Evolutionary conservation across 2,329 filamentous ascomycete species (phyloP).

Genomic region (Hypoxylon sp.): DNA sequence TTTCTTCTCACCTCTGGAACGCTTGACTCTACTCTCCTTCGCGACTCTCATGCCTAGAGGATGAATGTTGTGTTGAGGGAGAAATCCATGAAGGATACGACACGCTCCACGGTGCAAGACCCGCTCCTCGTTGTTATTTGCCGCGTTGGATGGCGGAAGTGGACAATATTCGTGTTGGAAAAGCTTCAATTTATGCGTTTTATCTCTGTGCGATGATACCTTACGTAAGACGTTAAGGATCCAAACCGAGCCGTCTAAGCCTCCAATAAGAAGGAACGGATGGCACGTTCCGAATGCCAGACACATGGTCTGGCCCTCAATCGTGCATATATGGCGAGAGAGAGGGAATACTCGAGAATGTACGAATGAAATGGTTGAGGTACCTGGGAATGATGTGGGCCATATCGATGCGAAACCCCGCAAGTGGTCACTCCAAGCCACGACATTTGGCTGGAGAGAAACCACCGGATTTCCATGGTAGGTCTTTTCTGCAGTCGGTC

Average conservation of each 20-base stretch:
- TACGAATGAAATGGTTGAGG: constrained; percentile 65
- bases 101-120: constrained; percentile 59
- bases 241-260: constrained; percentile 67
- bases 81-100: constrained; percentile 66
- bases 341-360: constrained; percentile 66
- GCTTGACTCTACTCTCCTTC: constrained; percentile 43
- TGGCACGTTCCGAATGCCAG: constrained; percentile 64
- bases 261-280: constrained; percentile 66
- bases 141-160: constrained; percentile 41
- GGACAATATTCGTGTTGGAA: constrained; percentile 68
- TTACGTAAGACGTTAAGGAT: constrained; percentile 60
- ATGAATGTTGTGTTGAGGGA: constrained; percentile 63
- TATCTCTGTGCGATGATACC: constrained; percentile 57
- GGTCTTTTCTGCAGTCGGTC: constrained; percentile 65
- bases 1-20: constrained; percentile 51
- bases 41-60: constrained; percentile 55
- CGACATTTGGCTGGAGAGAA: constrained; percentile 64
- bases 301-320: constrained; percentile 64
- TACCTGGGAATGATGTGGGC: constrained; percentile 65
- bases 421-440: constrained; percentile 68
- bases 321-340: constrained; percentile 64
- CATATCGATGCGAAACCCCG: constrained; percentile 66
- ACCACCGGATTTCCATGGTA: constrained; percentile 65
- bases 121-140: constrained; percentile 42
- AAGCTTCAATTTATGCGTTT: constrained; percentile 58